These are phyloP conservation scores for Inga leiocalycina DNA, from an alignment of 306 rosid genomes.

Conservation along the genomic window DNA sequence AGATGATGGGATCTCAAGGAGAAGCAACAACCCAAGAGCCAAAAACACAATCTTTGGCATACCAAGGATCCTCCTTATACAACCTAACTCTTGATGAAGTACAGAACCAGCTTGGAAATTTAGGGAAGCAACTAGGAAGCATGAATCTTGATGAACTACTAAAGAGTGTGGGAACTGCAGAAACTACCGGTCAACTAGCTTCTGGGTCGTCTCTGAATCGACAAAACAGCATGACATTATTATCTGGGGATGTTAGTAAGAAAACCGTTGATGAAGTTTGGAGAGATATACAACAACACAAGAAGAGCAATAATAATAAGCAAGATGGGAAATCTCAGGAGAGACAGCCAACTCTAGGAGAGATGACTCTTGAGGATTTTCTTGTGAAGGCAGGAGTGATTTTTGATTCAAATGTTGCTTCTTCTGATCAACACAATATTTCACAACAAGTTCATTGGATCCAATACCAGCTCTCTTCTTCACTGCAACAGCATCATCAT, in stretches of 20 bases:
- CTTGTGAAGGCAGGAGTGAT: constrained; percentile 89
- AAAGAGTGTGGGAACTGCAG: constrained; percentile 79
- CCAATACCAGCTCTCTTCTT: constrained; percentile 55
- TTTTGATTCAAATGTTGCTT: constrained; percentile 51
- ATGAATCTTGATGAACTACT: constrained; percentile 97
- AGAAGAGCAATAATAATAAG: constrained; percentile 40
- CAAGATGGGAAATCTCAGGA: constrained; percentile 58
- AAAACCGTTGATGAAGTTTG: constrained; percentile 98
- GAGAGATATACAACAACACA: constrained; percentile 87
- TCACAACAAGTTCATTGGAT: constrained; percentile 66
- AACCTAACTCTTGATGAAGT: constrained; percentile 95
- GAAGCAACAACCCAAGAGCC: constrained; percentile 66
- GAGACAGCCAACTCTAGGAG: constrained; percentile 77
- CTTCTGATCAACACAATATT: constrained; percentile 39
- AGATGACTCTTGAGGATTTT: constrained; percentile 97
- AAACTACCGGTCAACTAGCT: constrained; percentile 43
- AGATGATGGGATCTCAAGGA: constrained; percentile 87
- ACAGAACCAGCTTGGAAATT: constrained; percentile 90
- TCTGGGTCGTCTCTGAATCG: constrained; percentile 51
- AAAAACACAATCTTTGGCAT: constrained; percentile 55
- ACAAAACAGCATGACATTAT: constrained; percentile 69
- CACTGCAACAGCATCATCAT: constrained; percentile 52
- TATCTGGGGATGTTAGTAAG: constrained; percentile 71
- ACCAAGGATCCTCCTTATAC: constrained; percentile 69
- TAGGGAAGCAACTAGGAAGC: constrained; percentile 93